Evolutionary conservation across 805 yeast genomes (phyloP).

Genomic region (Yamadazyma takamatsuzukensis): DNA sequence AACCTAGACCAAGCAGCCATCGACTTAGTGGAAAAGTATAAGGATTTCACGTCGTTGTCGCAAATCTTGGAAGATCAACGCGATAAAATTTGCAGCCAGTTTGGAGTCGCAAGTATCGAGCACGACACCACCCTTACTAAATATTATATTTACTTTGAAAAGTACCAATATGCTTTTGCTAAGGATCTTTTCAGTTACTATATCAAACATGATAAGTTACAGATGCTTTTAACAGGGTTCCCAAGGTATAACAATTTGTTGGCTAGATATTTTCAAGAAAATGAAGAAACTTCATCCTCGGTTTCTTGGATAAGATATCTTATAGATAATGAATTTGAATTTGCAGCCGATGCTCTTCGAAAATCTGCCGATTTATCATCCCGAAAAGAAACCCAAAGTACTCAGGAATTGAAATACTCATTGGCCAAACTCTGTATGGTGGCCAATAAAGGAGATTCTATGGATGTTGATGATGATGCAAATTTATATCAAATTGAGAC

Average conservation of each 20-base stretch:
- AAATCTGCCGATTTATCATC: slow-evolving; percentile 29
- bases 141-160: slow-evolving; percentile 52
- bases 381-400: slow-evolving; percentile 41
- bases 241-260: slow-evolving; percentile 49
- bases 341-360: slow-evolving; percentile 49
- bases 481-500: slow-evolving; percentile 46
- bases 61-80: slow-evolving; percentile 39
- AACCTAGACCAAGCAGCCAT: slow-evolving; percentile 53
- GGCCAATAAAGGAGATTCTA: slow-evolving; percentile 26
- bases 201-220: slow-evolving; percentile 48
- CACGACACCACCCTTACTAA: slow-evolving; percentile 14
- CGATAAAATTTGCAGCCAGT: slow-evolving; percentile 16
- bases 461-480: slow-evolving; percentile 15
- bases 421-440: slow-evolving; percentile 67
- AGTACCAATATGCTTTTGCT: slow-evolving; percentile 70
- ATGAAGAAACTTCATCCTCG: slow-evolving; percentile 39
- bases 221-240: slow-evolving; percentile 54
- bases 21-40: slow-evolving; percentile 59
- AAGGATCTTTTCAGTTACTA: slow-evolving; percentile 56
- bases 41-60: slow-evolving; percentile 64
- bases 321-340: slow-evolving; percentile 43
- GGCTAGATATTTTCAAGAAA: slow-evolving; percentile 47
- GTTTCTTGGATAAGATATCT: slow-evolving; percentile 74
- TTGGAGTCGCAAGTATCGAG: slow-evolving; percentile 15
- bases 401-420: slow-evolving; percentile 57